Base-by-base conservation (phyloP, 2,329 filamentous ascomycete genomes). In the Sclerotinia glacialis region DNA sequence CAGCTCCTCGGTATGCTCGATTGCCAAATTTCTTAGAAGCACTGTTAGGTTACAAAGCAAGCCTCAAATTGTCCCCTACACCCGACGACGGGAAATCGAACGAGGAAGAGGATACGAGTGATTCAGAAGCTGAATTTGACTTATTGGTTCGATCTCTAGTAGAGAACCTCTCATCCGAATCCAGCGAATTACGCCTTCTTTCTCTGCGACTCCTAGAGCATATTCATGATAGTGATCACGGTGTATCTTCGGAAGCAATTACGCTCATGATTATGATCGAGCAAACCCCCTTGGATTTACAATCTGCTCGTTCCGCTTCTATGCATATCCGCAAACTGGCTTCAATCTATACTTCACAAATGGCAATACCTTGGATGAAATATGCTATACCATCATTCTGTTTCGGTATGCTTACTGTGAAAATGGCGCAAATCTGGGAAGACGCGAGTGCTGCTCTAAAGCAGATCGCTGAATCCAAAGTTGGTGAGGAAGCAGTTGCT, bases 391-490 rank as follows among this genome's bases (percentile, higher is more conserved):
- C 93, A 0, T 83, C 86, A 0, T 98, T 93, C 74, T 88, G 92
- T 72, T 97, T 97, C 72, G 95, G 95, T 59, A 85, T 97, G 78
- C 83, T 98, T 68, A 95, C 93, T 0, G 87, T 96, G 59, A 91
- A 90, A 71, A 83, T 97, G 70, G 86, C 93, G 0, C 92, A 92
- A 46, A 82, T 96, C 7, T 97, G 94, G 91, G 91, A 96, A 68
- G 92, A 96, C 73, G 86, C 91, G 0, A 86, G 89, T 61, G 85
- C 87, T 65, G 87, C 91, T 0, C 79, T 99, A 74, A 90, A 92
- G 73, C 83, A 89, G 62, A 87, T 99, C 64, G 85, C 88, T 26
- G 84, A 91, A 71, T 84, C 83, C 28, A 88, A 89, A 70, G 78
- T 80, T 49, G 92, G 91, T 28, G 93, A 97, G 75, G 87, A 89